Evolutionary conservation across 176 grass and related monocot species (phyloP).

Genomic region (Zea luxurians): DNA sequence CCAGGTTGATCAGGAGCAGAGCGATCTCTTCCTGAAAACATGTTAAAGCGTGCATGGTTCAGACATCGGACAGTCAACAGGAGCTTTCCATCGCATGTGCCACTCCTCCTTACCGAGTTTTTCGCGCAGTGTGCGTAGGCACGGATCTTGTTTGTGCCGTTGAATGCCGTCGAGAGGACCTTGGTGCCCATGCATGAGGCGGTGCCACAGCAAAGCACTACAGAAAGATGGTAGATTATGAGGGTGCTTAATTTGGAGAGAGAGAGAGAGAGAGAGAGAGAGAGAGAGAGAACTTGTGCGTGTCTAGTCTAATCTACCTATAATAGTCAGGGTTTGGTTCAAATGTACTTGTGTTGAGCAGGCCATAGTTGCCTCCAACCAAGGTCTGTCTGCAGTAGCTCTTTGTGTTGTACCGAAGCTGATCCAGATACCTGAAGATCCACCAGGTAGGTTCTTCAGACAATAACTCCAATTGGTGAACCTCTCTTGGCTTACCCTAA

Average conservation of each 20-base stretch:
- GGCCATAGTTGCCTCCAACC: conserved; percentile 75
- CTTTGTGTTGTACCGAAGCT: conserved; percentile 73
- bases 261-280: too few species aligned
- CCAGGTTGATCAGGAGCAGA: conserved; percentile 77
- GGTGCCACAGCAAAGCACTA: conserved; percentile 80
- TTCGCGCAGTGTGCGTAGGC: conserved; percentile 68
- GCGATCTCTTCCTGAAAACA: conserved; percentile 67
- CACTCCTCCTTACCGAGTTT: conserved; percentile 54
- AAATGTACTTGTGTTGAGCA: conserved; percentile 79
- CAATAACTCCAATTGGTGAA: background rate
- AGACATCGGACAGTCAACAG: background rate
- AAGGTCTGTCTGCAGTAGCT: conserved; percentile 76
- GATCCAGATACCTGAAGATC: conserved; percentile 84
- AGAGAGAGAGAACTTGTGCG: too few species aligned
- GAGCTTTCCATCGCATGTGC: background rate
- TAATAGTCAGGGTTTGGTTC: conserved; percentile 91
- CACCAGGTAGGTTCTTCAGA: too few species aligned
- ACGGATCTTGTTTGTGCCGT: conserved; percentile 57
- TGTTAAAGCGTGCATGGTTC: background rate
- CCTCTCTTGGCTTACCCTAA: conserved; percentile 43
- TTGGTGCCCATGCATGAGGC: conserved; percentile 70
- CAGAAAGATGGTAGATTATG: conserved; percentile 34
- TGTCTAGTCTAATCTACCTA: conserved; percentile 61
- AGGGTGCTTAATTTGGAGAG: too few species aligned
- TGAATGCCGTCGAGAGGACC: conserved; percentile 58